These are phyloP conservation scores for Bassia scoparia DNA, from an alignment of 148 eudicot species.

Conservation along the genomic window DNA sequence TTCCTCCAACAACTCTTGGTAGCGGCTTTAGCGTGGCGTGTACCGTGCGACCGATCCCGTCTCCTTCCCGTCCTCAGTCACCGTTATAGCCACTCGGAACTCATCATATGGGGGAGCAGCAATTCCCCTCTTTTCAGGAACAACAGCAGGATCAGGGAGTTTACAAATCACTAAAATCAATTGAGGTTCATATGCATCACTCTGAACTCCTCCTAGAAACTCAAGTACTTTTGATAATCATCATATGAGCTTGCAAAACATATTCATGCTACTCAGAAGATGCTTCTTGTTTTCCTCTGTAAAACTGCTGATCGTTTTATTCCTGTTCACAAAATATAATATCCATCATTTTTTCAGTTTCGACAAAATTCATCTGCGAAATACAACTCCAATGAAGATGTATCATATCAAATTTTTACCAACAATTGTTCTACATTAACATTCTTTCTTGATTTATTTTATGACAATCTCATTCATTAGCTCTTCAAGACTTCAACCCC, in stretches of 20 bases:
- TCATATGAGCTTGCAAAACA: slow-evolving; percentile 26
- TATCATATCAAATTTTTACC: no score
- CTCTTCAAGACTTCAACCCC: no score
- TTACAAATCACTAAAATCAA: not conserved
- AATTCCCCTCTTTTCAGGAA: slow-evolving; percentile 14
- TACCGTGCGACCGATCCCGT: not conserved
- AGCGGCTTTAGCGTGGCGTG: slow-evolving; percentile 22
- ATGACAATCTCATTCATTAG: no score
- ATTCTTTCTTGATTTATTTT: no score
- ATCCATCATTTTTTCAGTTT: no score
- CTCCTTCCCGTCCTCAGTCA: not conserved
- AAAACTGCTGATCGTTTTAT: no score
- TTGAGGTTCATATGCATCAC: slow-evolving; percentile 14
- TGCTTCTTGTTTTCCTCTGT: no score
- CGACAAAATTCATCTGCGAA: no score
- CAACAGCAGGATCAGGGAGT: slow-evolving; percentile 5
- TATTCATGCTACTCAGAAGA: slow-evolving; percentile 18
- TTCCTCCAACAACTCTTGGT: slow-evolving; percentile 29
- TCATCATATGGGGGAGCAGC: not conserved
- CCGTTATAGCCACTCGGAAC: slow-evolving; percentile 15
- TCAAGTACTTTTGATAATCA: not conserved
- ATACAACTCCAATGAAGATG: no score
- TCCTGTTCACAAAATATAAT: no score
- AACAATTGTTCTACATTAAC: no score
- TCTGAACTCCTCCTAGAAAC: not conserved